Conservation (phyloP, 1,284 basidiomycete genomes). For the Wallemia hederae region DNA sequence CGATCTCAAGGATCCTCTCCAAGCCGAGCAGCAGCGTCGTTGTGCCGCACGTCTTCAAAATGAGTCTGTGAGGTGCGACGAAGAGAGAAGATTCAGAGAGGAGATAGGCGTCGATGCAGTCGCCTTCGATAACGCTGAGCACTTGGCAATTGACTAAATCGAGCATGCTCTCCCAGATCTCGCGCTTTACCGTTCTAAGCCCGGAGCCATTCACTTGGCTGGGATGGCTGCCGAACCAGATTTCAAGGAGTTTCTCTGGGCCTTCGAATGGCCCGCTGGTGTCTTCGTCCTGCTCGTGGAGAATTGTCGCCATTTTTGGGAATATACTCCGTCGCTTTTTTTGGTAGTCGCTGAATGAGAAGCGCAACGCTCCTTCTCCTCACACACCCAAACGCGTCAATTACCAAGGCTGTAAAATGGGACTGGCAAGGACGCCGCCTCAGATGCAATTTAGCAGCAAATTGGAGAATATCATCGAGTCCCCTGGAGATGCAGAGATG, state of each 20-base stretch:
- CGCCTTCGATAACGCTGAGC: slow-evolving; percentile 58
- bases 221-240: slow-evolving; percentile 47
- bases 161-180: slow-evolving; percentile 88
- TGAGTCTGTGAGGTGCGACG: slow-evolving; percentile 78
- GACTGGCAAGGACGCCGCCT: not conserved
- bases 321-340: too few relatives aligned
- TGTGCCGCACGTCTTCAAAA: slow-evolving; percentile 96
- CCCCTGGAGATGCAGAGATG: too few relatives aligned
- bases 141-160: slow-evolving; percentile 93
- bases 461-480: too few relatives aligned
- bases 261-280: not conserved
- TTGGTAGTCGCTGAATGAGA: too few relatives aligned
- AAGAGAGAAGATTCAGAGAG: slow-evolving; percentile 96
- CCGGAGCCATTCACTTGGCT: slow-evolving; percentile 21
- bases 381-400: not conserved
- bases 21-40: slow-evolving; percentile 88
- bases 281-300: not conserved
- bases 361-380: too few relatives aligned
- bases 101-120: slow-evolving; percentile 78
- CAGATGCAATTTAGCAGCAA: not conserved
- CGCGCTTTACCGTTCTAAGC: slow-evolving; percentile 41
- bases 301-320: not conserved
- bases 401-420: not conserved
- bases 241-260: slow-evolving; percentile 88
- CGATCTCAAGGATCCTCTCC: slow-evolving; percentile 71